Evolutionary conservation across 768 basidiomycete genomes (phyloP).

Genomic region (Chalciporus piperatus): DNA sequence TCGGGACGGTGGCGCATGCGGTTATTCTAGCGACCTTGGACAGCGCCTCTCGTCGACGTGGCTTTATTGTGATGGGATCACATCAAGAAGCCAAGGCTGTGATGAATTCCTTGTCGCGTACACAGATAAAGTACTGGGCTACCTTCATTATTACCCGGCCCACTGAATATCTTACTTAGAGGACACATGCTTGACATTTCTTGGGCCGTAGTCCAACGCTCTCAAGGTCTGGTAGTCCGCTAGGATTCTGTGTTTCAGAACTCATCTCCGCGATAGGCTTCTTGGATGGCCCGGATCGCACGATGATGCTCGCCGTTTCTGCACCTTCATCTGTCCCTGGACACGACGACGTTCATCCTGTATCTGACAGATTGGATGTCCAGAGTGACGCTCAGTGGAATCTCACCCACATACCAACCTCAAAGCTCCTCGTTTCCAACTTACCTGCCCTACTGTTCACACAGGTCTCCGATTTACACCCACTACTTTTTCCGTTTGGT

Average conservation of each 20-base stretch:
- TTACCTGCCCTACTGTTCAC: conserved; percentile 67
- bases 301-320: conserved; percentile 55
- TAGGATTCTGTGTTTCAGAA: neutral
- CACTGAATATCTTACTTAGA: conserved; percentile 33
- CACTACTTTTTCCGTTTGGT: conserved; percentile 74
- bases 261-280: conserved; percentile 49
- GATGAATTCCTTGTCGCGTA: conserved; percentile 64
- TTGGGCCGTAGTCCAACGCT: conserved; percentile 86
- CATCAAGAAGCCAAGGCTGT: conserved; percentile 70
- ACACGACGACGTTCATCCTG: conserved; percentile 22
- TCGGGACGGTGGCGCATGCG: conserved; percentile 68
- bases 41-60: conserved; percentile 77
- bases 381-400: conserved; percentile 32
- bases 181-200: conserved; percentile 78
- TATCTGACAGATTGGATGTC: conserved; percentile 29
- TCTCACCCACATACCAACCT: conserved; percentile 40
- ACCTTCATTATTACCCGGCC: neutral
- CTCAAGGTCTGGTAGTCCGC: conserved; percentile 51
- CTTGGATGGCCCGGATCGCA: conserved; percentile 78
- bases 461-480: conserved; percentile 62
- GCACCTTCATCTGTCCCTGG: conserved; percentile 33
- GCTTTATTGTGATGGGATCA: conserved; percentile 77
- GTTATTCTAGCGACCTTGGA: conserved; percentile 84
- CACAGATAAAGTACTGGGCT: conserved; percentile 58
- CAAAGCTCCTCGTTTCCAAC: conserved; percentile 59